A percentile compares a stretch with the other conserved stretches of the same genome.
Evolutionary conservation across 768 basidiomycete genomes (phyloP).

Genomic region (Hygrophorus russula): DNA sequence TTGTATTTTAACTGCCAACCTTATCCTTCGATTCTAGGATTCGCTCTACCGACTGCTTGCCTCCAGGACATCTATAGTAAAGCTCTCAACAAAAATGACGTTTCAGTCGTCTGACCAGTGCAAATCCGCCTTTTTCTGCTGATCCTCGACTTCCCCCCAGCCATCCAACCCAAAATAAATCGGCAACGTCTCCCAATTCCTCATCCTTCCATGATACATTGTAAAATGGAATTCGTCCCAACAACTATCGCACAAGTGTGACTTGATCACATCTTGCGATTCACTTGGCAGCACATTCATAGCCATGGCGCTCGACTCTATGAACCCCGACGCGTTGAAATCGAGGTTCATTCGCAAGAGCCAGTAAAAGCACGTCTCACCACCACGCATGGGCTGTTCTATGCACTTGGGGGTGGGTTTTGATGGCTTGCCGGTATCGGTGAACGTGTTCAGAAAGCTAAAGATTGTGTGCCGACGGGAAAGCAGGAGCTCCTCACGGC

Average conservation of each 20-base stretch:
- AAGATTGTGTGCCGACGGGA: slow-evolving; percentile 10
- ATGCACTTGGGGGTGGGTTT: slow-evolving; percentile 3
- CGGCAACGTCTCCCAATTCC: slow-evolving; percentile 9
- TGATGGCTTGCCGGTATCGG: slow-evolving; percentile 1
- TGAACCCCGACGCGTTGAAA: slow-evolving; percentile 7
- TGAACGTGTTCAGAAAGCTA: slow-evolving; percentile 10
- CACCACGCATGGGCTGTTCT: neutral
- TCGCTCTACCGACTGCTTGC: too few relatives aligned
- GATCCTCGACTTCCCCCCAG: neutral
- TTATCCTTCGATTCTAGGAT: too few relatives aligned
- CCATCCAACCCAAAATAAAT: slow-evolving; percentile 6
- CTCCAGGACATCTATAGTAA: too few relatives aligned
- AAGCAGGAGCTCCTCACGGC: slow-evolving; percentile 10
- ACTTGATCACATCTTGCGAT: slow-evolving; percentile 3
- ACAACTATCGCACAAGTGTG: slow-evolving; percentile 11
- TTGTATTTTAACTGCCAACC: too few relatives aligned
- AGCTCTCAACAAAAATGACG: too few relatives aligned
- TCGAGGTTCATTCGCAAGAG: slow-evolving; percentile 4
- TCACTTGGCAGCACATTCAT: slow-evolving; percentile 6
- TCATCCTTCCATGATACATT: slow-evolving; percentile 2
- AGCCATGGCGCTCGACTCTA: slow-evolving; percentile 8
- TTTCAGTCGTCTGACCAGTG: neutral
- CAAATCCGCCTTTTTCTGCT: neutral
- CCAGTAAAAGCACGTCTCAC: slow-evolving; percentile 7
- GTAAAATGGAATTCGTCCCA: neutral